Conservation (phyloP, 768 basidiomycete genomes). For the Boletus subcaerulescens region DNA sequence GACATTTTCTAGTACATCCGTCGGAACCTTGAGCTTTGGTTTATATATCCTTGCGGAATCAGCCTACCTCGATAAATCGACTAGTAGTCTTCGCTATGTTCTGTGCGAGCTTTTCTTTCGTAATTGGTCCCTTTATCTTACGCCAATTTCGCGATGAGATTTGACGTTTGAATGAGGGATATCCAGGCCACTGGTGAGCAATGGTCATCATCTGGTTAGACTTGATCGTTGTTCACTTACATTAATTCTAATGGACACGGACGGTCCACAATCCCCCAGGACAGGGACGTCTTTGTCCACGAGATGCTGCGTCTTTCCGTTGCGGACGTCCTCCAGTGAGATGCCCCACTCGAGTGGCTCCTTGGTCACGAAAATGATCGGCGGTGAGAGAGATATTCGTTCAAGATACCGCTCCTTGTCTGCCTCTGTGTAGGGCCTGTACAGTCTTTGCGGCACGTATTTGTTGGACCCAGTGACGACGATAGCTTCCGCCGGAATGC, state of each 20-base stretch:
- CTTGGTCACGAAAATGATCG: slow-evolving; percentile 58
- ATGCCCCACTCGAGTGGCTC: slow-evolving; percentile 58
- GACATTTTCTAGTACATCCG: slow-evolving; percentile 46
- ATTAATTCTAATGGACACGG: slow-evolving; percentile 70
- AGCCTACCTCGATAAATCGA: slow-evolving; percentile 58
- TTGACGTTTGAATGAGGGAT: slow-evolving; percentile 66
- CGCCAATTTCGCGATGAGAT: slow-evolving; percentile 75
- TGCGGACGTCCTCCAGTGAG: slow-evolving; percentile 54
- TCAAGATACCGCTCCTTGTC: slow-evolving; percentile 73
- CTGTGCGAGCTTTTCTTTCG: slow-evolving; percentile 64
- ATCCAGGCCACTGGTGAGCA: slow-evolving; percentile 67
- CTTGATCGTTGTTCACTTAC: slow-evolving; percentile 31
- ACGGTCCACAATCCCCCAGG: slow-evolving; percentile 65
- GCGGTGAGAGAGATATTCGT: slow-evolving; percentile 54
- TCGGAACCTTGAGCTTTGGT: neutral
- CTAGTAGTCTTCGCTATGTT: slow-evolving; percentile 66
- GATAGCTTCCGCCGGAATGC: slow-evolving; percentile 3
- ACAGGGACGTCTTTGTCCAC: slow-evolving; percentile 54
- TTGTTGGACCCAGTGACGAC: slow-evolving; percentile 35
- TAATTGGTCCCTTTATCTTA: slow-evolving; percentile 70
- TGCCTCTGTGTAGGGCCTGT: slow-evolving; percentile 67
- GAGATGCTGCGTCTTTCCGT: slow-evolving; percentile 54
- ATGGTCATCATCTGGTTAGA: neutral
- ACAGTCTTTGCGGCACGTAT: slow-evolving; percentile 65
- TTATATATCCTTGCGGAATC: neutral